Evolutionary conservation across 768 basidiomycete genomes (phyloP), one percentile per base, ranked within the genome.

Genomic region (Naganishia antarctica): DNA sequence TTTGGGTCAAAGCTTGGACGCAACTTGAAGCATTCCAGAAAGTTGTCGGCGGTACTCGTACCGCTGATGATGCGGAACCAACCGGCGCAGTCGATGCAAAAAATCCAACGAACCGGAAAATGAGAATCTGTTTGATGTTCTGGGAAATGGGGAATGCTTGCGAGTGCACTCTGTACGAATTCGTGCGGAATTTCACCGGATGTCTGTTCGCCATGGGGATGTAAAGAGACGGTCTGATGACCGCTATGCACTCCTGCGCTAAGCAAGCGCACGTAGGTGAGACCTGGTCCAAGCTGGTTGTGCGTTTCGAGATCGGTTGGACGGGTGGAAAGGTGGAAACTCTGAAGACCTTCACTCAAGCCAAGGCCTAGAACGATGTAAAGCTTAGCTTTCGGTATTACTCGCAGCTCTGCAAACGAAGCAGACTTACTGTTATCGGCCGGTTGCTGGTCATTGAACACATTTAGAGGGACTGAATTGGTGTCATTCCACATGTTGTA

Each of bases 21-120:
- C 25, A 60, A 37, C 23, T 31, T 41, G 12, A 43, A 25, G 21
- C 31, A 32, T 31, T 47, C 16, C 11, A 15, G 23, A 41, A 48
- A 45, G 41, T 28, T 45, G 15, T 32, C 32, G 15, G 32, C 23
- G 21, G 23, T 16, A 31, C 25, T 44, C 34, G 48, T 28, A 21
- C 46, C 48, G 12, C 31, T 26, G 15, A 46, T 59, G 23, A 58
- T 23, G 15, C 65, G 48, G 29, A 50, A 50, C 65, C 65, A 66
- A 18, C 26, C 60, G 3, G 37, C 51, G 32, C 65, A 66, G 31
- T 66, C 51, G 37, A 32, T 25, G 23, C 65, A 66, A 37, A 45
- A 66, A 41, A 41, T 44, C 65, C 65, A 66, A 15, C 11, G 34
- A 37, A 21, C n/a, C 3, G 32, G 23, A 26, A 34, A 57, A 6